A percentile compares a stretch with the other conserved stretches of the same genome.
Evolutionary conservation across 2,329 filamentous ascomycete species (phyloP).

Genomic region (Aspergillus brasiliensis): DNA sequence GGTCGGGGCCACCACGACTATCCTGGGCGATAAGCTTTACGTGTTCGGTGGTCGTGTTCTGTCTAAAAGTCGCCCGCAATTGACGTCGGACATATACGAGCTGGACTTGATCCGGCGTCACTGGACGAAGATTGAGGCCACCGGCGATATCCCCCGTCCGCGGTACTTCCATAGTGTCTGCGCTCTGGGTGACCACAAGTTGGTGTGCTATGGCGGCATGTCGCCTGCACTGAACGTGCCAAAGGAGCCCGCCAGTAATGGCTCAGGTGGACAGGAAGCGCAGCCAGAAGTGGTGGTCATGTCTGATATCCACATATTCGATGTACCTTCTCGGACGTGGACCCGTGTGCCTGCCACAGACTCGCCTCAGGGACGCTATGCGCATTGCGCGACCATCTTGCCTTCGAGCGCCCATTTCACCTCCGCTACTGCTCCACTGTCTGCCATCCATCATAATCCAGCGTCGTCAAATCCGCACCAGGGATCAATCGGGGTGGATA

Average conservation of each 20-base stretch:
- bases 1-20: constrained; percentile 92
- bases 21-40: constrained; percentile 92
- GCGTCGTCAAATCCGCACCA: constrained; percentile 81
- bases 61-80: constrained; percentile 77
- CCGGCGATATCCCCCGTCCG: constrained; percentile 83
- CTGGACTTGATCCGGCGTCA: constrained; percentile 87
- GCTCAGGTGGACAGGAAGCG: constrained; percentile 55
- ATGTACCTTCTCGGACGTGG: constrained; percentile 81
- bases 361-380: constrained; percentile 89
- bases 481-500: constrained; percentile 80
- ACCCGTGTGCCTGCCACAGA: constrained; percentile 79
- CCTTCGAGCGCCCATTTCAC: constrained; percentile 86
- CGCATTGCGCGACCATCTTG: constrained; percentile 90
- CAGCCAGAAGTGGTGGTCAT: constrained; percentile 92
- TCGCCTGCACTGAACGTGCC: constrained; percentile 66
- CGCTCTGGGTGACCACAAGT: constrained; percentile 86
- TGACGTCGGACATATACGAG: constrained; percentile 92
- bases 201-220: constrained; percentile 99
- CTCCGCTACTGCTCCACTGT: constrained; percentile 78
- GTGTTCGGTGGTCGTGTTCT: constrained; percentile 91
- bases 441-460: constrained; percentile 87
- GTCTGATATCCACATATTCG: constrained; percentile 96
- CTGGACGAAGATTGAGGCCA: constrained; percentile 86
- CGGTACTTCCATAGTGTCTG: constrained; percentile 98
- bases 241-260: constrained; percentile 46